Base-by-base conservation (phyloP, 2,329 filamentous ascomycete genomes). In the Talaromyces rugulosus region DNA sequence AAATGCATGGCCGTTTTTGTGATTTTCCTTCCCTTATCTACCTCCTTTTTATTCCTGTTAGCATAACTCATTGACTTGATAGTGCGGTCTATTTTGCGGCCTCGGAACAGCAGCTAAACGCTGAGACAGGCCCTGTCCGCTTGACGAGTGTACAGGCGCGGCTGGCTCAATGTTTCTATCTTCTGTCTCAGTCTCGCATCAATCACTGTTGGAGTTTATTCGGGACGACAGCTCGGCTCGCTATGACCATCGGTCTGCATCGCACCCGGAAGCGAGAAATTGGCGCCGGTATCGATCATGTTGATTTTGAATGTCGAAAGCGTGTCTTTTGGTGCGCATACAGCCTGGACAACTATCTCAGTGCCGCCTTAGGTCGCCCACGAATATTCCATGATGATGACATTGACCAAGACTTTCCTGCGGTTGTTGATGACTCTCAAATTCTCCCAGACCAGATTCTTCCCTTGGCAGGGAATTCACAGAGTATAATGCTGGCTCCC, bases 241-340 rank as follows among this genome's bases (percentile, higher is more conserved):
- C 71, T 12, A 68, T 75, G 31, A 72, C 74, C 0, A 68, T 75
- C 23, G 74, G 74, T 12, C 66, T 75, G 6, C 70, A 70, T 53
- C 63, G 68, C 11, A 53, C 52, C 16, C 64, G 66, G 23, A 64
- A 64, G 7, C 65, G 62, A 1, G 65, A 68, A 14, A 31, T 40
- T 7, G 33, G 31, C 9, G 28, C 59, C 11, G 63, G 23, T n/a
- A 28, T 53, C 18, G 51, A 64, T 31, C 56, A 60, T 18, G 69
- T 67, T 30, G 63, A 66, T 18, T 34, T 34, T 34, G 33, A 86
- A 63, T 83, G 81, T 61, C 74, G 80, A 1, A 81, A 81, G 59
- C 73, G 84, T 3, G 77, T 82, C 0, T 87, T 88, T 62, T 87
- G 85, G 85, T 78, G 78, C 0, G 79, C 83, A 0, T 87, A 87